Evolutionary conservation across 768 basidiomycete species (phyloP), one percentile per base, ranked within the genome.

Genomic region (Trametes cingulata): DNA sequence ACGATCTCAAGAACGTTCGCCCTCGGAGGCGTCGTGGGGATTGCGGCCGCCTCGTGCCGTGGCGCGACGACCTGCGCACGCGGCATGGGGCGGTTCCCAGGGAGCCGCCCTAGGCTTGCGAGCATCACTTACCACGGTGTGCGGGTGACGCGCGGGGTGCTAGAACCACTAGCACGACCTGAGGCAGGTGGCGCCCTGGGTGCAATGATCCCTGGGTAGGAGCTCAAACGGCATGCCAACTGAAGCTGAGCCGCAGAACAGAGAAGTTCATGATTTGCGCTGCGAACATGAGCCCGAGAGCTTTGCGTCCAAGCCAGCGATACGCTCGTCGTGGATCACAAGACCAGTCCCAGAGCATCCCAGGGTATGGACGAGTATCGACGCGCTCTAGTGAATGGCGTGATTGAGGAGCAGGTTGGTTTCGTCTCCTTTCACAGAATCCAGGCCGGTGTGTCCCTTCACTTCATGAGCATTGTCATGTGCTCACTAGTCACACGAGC

Each of bases 1-100:
- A 57, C 49, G 63, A 64, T 64, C 63, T 39, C 45, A 63, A 37
- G 53, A 64, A 64, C 58, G 63, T 64, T 64, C 58, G 63, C 40
- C 6, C 42, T 19, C 39, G 20, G 41, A 20, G 19, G 14, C 15
- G 22, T 22, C 27, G 39, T 6, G 29, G 13, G 19, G n/a, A 17
- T 55, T 62, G 61, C 55, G 54, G 60, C 15, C 50, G 48, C 40
- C 9, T 47, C n/a, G 27, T 35, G 37, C 60, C 50, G 54, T 47
- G 29, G 47, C 36, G 56, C 37, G 47, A 15, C 24, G 3, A 27
- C 19, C 20, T 17, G 39, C n/a, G 27, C 56, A 49, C 37, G 27
- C 12, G 37, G 35, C 19, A 29, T 6, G 6, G 27, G 3, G 47
- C 29, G 5, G 39, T 35, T 49, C 56, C 25, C 47, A 49, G 10